Conservation (phyloP, 2,329 filamentous ascomycete genomes). For the Trichothecium roseum region DNA sequence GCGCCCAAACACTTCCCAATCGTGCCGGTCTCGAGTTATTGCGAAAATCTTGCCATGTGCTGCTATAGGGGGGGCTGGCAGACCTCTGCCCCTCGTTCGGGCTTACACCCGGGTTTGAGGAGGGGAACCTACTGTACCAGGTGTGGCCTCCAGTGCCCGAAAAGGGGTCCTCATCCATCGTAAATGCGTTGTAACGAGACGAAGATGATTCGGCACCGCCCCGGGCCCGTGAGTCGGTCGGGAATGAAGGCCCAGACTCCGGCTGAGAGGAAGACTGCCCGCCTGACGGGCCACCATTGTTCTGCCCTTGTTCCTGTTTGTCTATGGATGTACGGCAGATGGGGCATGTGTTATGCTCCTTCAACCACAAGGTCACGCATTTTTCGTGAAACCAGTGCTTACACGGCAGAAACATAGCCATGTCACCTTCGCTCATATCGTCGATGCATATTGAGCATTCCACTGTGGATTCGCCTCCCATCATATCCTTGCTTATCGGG, state of each 20-base stretch:
- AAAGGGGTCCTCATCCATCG: too few relatives aligned
- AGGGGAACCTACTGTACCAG: neutral
- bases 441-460: slow-evolving; percentile 98
- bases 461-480: slow-evolving; percentile 54
- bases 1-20: slow-evolving; percentile 16
- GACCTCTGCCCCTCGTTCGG: slow-evolving; percentile 5
- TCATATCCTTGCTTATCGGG: slow-evolving; percentile 58
- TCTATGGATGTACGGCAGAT: slow-evolving; percentile 58
- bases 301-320: slow-evolving; percentile 12
- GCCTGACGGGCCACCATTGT: neutral
- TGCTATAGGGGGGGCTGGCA: slow-evolving; percentile 16
- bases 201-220: too few relatives aligned
- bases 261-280: too few relatives aligned
- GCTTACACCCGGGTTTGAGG: neutral
- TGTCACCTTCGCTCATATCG: slow-evolving; percentile 59
- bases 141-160: too few relatives aligned
- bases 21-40: slow-evolving; percentile 12
- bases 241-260: too few relatives aligned
- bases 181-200: too few relatives aligned
- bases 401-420: slow-evolving; percentile 73
- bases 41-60: slow-evolving; percentile 19
- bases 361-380: slow-evolving; percentile 76
- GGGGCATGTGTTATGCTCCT: slow-evolving; percentile 87
- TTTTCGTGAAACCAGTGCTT: slow-evolving; percentile 86
- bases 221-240: too few relatives aligned